phyloP scores from a whole-genome alignment of 371 early-diverging fungal genomes.

The Chytridiales sp. region DNA sequence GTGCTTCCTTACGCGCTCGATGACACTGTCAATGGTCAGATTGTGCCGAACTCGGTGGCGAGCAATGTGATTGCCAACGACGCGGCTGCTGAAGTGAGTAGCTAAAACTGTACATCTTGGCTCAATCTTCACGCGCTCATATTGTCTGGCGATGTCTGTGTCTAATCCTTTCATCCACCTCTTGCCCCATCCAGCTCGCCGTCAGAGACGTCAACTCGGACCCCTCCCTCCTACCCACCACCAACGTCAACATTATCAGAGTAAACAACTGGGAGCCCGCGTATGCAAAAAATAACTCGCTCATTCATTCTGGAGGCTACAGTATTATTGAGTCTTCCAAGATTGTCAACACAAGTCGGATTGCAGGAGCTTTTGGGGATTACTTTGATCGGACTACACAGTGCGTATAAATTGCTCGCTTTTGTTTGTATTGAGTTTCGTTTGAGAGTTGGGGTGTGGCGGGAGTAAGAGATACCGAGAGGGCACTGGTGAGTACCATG shows the following conservation, averaged over 20 bases:
- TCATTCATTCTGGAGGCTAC: conserved; percentile 30
- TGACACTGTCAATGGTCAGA: conserved; percentile 1
- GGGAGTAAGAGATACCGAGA: too few species aligned
- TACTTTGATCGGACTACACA: conserved; percentile 20
- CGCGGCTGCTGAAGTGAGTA: conserved; percentile 24
- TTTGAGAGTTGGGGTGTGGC: too few species aligned
- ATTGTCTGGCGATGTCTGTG: not conserved
- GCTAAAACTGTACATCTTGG: not conserved
- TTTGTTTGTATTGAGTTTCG: not conserved
- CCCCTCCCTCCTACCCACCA: conserved; percentile 8
- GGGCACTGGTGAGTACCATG: too few species aligned
- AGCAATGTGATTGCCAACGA: conserved; percentile 21
- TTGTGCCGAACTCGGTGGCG: not conserved
- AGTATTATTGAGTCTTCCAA: conserved; percentile 19
- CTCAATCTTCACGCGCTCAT: not conserved
- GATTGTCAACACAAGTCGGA: conserved; percentile 7
- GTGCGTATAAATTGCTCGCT: conserved; percentile 1
- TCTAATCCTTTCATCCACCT: not conserved
- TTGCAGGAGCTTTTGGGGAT: conserved; percentile 23
- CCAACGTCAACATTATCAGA: conserved; percentile 20
- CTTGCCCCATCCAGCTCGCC: conserved; percentile 15
- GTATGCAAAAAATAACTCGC: conserved; percentile 12
- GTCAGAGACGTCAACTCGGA: conserved; percentile 20
- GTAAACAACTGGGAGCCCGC: conserved; percentile 31
- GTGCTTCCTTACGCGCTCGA: conserved; percentile 24